Evolutionary conservation across 2,329 filamentous ascomycete species (phyloP).

Genomic region (Scytalidium sp.): DNA sequence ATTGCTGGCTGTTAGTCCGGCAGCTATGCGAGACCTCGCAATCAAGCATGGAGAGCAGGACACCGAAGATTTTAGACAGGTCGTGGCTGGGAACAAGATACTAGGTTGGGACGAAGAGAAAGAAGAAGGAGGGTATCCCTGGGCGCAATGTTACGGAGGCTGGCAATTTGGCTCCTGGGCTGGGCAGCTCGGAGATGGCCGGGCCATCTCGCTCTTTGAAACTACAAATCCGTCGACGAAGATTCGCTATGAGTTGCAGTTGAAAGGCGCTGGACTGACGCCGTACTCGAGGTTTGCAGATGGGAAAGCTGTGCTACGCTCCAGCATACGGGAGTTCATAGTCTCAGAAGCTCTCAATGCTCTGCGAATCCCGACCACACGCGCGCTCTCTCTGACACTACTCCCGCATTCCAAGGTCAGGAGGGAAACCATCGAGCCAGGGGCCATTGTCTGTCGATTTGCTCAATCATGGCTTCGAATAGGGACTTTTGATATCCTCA

Average conservation of each 20-base stretch:
- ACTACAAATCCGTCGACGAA: constrained; percentile 70
- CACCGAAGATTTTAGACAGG: constrained; percentile 70
- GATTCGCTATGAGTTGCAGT: constrained; percentile 82
- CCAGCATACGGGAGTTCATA: constrained; percentile 90
- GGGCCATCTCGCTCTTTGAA: constrained; percentile 93
- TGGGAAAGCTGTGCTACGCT: constrained; percentile 87
- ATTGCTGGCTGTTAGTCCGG: constrained; percentile 75
- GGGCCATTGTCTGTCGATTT: constrained; percentile 88
- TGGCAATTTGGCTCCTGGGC: constrained; percentile 84
- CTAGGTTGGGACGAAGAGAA: constrained; percentile 72
- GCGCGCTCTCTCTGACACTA: constrained; percentile 79
- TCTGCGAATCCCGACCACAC: constrained; percentile 79
- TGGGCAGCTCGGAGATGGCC: constrained; percentile 89
- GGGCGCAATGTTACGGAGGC: constrained; percentile 97
- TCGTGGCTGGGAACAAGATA: constrained; percentile 80
- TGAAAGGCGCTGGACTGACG: constrained; percentile 91
- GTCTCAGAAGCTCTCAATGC: constrained; percentile 88
- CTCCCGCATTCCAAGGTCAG: constrained; percentile 70
- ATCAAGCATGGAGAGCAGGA: constrained; percentile 65
- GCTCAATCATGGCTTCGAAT: constrained; percentile 89
- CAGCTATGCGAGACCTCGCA: constrained; percentile 78
- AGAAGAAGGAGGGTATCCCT: constrained; percentile 77
- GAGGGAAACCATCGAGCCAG: constrained; percentile 80
- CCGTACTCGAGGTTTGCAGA: constrained; percentile 97
- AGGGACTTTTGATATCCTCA: constrained; percentile 93